Percentiles rank a stretch among this genome's conserved stretches.
Conservation (phyloP, 1,284 basidiomycete species). For the Apiotrichum porosum region DNA sequence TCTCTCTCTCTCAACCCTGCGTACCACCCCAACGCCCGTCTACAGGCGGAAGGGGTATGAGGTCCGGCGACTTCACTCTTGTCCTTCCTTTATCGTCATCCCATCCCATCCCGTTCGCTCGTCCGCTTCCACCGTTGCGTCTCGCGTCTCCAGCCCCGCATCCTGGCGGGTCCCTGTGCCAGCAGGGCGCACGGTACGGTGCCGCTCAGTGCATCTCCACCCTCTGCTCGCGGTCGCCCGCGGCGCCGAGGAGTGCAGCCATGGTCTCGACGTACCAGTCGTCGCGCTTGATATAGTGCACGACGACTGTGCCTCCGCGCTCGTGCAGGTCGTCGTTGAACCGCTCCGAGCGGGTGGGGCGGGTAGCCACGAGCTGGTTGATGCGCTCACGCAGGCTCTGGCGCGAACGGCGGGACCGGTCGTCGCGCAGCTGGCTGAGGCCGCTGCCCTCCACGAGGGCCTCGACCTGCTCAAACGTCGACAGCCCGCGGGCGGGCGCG, state of each 20-base stretch:
- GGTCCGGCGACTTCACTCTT: too few relatives aligned
- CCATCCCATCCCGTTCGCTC: too few relatives aligned
- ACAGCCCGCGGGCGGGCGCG: constrained; percentile 65
- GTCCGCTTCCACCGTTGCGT: too few relatives aligned
- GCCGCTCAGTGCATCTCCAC: too few relatives aligned
- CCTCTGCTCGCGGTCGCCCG: constrained; percentile 42
- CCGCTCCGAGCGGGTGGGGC: constrained; percentile 52
- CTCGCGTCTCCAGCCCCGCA: too few relatives aligned
- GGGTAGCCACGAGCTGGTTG: constrained; percentile 36
- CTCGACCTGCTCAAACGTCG: constrained; percentile 68
- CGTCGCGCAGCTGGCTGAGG: constrained; percentile 16
- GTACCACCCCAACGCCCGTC: too few relatives aligned
- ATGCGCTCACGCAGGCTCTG: constrained; percentile 50
- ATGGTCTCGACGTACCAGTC: constrained; percentile 96
- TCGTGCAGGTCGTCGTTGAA: constrained; percentile 55
- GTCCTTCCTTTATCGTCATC: too few relatives aligned
- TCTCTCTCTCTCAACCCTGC: too few relatives aligned
- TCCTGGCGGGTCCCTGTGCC: too few relatives aligned
- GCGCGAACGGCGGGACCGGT: constrained; percentile 9
- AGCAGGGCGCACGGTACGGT: too few relatives aligned
- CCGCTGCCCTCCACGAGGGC: constrained; percentile 77
- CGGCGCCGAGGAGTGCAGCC: constrained; percentile 75
- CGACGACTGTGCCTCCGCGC: constrained; percentile 86
- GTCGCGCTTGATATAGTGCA: constrained; percentile 95
- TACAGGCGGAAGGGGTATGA: too few relatives aligned